Base-by-base conservation (phyloP, 148 eudicot genomes). In the Vaccinium myrtillus region DNA sequence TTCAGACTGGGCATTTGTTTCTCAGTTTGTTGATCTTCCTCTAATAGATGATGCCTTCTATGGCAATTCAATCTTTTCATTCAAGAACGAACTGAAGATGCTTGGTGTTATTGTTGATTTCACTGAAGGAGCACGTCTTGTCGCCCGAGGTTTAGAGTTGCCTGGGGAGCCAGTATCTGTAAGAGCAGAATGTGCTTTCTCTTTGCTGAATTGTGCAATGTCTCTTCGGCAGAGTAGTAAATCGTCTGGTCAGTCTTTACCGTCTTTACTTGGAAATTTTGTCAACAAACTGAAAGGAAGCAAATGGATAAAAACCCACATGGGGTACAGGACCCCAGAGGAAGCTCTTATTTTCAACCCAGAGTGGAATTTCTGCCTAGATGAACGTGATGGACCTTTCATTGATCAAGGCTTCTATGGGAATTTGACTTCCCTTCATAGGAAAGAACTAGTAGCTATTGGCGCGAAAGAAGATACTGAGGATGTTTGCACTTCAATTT, bases 351-450 rank as follows among this genome's bases (percentile, higher is more conserved):
- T 81, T 27, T 70, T 81, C 6, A 63, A 75, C 50, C 50, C 76
- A 12, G 87, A 81, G 61, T 85, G 80, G 69, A 75, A 23, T n/a
- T 46, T 50, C 48, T 51, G 50, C 55, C 77, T 85, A 27, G 63
- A 81, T 63, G 83, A 85, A n/a, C 39, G 14, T 0, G 83, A 81
- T 76, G 81, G 76, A 11, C 56, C 84, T 8, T 85, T 81, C 73
- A n/a, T 85, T 10, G 87, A 85, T 85, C 55, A 36, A 25, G 53
- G 61, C 14, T 85, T 81, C 53, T 81, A 85, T 85, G 84, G 87
- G 39, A 50, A 19, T 25, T 55, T 61, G 27, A 55, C 21, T 21
- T 32, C 53, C 27, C 39, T 76, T 58, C 77, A 75, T 19, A 59
- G 15, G 13, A 80, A 81, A 6, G 87, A 76, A 11, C 55, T 85